phyloP scores from a whole-genome alignment of 2,329 filamentous ascomycete genomes.

The Nannizzia gypsea region DNA sequence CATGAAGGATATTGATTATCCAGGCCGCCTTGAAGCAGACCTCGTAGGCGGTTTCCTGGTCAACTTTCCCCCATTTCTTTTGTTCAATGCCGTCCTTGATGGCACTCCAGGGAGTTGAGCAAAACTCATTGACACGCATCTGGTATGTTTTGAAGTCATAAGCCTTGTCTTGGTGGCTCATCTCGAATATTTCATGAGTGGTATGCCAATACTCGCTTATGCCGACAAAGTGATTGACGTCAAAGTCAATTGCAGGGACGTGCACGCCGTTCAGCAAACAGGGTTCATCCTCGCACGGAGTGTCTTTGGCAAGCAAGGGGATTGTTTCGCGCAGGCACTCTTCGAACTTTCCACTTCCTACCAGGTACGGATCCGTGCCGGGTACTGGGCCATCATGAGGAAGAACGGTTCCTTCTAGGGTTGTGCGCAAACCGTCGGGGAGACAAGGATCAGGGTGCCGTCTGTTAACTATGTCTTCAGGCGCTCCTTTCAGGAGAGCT shows the following conservation, averaged over 20 bases:
- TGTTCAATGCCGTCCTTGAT: conserved; percentile 56
- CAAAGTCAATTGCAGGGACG: conserved; percentile 90
- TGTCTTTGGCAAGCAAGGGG: conserved; percentile 80
- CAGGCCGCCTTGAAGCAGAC: conserved; percentile 98
- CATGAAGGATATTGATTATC: conserved; percentile 92
- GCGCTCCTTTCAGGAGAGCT: conserved; percentile 54
- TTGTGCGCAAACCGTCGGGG: conserved; percentile 62
- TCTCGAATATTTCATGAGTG: conserved; percentile 83
- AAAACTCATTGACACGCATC: conserved; percentile 70
- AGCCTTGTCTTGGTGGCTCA: conserved; percentile 60
- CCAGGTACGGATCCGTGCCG: conserved; percentile 45
- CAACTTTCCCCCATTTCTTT: conserved; percentile 60
- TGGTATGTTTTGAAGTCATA: conserved; percentile 92
- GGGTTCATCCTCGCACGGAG: conserved; percentile 67
- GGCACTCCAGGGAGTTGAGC: conserved; percentile 65
- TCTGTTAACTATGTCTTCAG: conserved; percentile 40
- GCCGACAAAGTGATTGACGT: conserved; percentile 93
- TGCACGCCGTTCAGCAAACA: conserved; percentile 86
- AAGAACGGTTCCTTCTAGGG: conserved; percentile 53
- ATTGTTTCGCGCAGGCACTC: conserved; percentile 73
- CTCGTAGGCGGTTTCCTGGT: conserved; percentile 62
- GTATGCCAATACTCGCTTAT: conserved; percentile 99
- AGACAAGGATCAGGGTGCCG: conserved; percentile 87
- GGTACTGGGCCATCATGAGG: conserved; percentile 28
- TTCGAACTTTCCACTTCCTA: conserved; percentile 78